These are phyloP conservation scores for Colletotrichum cereale DNA, from an alignment of 2,329 filamentous ascomycete species.

Conservation along the genomic window DNA sequence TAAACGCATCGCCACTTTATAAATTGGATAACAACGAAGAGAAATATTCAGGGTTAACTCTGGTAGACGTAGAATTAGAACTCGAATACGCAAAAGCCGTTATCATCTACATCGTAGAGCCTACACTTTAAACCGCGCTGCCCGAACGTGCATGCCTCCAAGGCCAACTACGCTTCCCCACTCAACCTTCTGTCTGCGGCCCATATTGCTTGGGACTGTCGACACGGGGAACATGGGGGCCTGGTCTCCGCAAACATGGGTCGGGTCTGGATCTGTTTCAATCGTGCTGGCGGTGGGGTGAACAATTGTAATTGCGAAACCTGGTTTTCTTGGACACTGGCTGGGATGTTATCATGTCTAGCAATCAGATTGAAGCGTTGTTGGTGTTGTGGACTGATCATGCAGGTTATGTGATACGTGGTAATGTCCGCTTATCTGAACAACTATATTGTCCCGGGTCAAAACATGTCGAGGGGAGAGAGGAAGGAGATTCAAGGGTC, in stretches of 20 bases:
- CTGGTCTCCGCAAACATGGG: not conserved
- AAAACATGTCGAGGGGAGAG: too few relatives aligned
- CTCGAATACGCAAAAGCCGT: too few relatives aligned
- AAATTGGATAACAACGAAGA: too few relatives aligned
- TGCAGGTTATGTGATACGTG: not conserved
- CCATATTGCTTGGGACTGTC: not conserved
- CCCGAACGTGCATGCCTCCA: too few relatives aligned
- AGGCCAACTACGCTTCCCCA: not conserved
- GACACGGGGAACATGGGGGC: not conserved
- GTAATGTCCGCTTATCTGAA: not conserved
- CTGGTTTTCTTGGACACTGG: not conserved
- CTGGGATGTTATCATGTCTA: not conserved
- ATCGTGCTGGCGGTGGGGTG: not conserved
- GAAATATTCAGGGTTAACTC: too few relatives aligned
- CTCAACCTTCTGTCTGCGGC: not conserved
- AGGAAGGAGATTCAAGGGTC: too few relatives aligned
- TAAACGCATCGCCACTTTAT: too few relatives aligned
- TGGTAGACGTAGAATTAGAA: too few relatives aligned
- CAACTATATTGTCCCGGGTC: too few relatives aligned
- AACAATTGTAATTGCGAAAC: not conserved
- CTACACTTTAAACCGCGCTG: too few relatives aligned
- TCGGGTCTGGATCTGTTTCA: not conserved
- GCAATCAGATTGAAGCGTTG: not conserved
- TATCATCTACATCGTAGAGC: too few relatives aligned
- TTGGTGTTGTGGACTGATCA: not conserved